phyloP scores from a whole-genome alignment of 768 basidiomycete genomes.

The Neoboletus magnificus region DNA sequence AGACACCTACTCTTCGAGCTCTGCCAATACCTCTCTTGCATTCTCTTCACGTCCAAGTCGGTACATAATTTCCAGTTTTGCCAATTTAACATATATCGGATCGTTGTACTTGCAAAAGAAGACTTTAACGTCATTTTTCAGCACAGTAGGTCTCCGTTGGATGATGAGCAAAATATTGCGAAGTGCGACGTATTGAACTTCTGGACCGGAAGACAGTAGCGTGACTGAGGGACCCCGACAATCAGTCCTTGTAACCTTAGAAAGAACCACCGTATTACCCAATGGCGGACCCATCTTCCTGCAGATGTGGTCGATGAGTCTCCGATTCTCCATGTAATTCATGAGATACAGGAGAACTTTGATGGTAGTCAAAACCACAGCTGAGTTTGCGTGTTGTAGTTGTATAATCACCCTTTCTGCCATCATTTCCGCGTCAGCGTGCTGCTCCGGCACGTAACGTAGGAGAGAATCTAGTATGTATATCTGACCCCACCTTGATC shows the following conservation, averaged over 20 bases:
- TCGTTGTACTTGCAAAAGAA: conserved; percentile 99
- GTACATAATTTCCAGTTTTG: conserved; percentile 99
- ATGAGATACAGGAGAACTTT: conserved; percentile 94
- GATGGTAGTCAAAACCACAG: conserved; percentile 98
- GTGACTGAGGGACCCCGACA: conserved; percentile 59
- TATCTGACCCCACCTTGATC: conserved; percentile 92
- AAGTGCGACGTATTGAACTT: conserved; percentile 97
- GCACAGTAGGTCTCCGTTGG: conserved; percentile 85
- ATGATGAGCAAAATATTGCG: conserved; percentile 97
- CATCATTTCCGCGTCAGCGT: conserved; percentile 87
- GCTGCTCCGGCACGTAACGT: conserved; percentile 87
- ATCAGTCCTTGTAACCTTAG: not conserved
- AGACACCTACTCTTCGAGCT: conserved; percentile 80
- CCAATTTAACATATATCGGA: conserved; percentile 97
- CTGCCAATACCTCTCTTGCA: conserved; percentile 86
- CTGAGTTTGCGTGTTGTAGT: conserved; percentile 97
- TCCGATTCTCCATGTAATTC: conserved; percentile 97
- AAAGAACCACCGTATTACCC: conserved; percentile 44
- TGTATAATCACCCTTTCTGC: conserved; percentile 94
- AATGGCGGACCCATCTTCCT: conserved; percentile 98
- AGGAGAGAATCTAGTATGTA: conserved; percentile 94
- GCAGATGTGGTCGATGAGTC: conserved; percentile 84
- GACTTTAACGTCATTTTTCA: conserved; percentile 97
- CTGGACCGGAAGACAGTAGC: conserved; percentile 91
- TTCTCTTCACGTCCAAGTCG: conserved; percentile 94